Conservation (phyloP, 2,329 filamentous ascomycete genomes). For the Curvularia sp. region DNA sequence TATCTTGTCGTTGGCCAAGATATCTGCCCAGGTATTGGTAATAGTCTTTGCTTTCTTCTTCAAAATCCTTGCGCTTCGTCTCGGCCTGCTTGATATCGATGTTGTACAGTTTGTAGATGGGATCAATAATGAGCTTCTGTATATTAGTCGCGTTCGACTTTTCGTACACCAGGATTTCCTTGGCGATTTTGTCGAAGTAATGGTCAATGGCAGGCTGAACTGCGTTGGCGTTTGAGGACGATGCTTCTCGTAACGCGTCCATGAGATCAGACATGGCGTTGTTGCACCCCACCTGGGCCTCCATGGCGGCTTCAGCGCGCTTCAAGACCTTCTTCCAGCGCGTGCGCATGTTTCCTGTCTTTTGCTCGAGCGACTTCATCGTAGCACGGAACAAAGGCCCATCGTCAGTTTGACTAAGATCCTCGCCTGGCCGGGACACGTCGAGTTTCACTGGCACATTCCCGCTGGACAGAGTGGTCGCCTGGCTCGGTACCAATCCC, state of each 20-base stretch:
- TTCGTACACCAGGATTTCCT: slow-evolving; percentile 88
- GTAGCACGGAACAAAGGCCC: slow-evolving; percentile 95
- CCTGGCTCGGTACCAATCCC: slow-evolving; percentile 51
- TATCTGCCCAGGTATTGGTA: slow-evolving; percentile 95
- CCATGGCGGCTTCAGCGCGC: slow-evolving; percentile 86
- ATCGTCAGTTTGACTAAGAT: slow-evolving; percentile 81
- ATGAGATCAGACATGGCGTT: slow-evolving; percentile 83
- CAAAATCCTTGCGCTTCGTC: slow-evolving; percentile 95
- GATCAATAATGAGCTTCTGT: slow-evolving; percentile 93
- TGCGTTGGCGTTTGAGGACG: slow-evolving; percentile 89
- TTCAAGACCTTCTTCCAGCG: slow-evolving; percentile 97
- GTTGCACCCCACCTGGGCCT: slow-evolving; percentile 82
- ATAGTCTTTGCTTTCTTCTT: slow-evolving; percentile 98
- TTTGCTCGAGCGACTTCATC: slow-evolving; percentile 94
- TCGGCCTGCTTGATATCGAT: slow-evolving; percentile 98
- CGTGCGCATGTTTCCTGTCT: slow-evolving; percentile 89
- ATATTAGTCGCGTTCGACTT: slow-evolving; percentile 82
- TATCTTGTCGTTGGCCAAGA: slow-evolving; percentile 94
- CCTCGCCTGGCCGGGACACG: slow-evolving; percentile 85
- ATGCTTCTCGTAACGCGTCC: slow-evolving; percentile 84
- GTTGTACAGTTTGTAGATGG: slow-evolving; percentile 87
- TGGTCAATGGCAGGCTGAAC: slow-evolving; percentile 97
- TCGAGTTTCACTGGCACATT: slow-evolving; percentile 74
- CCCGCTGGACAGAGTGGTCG: slow-evolving; percentile 47
- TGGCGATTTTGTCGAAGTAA: slow-evolving; percentile 96